Conservation (phyloP, 1,284 basidiomycete species). For the Irpex sp. region DNA sequence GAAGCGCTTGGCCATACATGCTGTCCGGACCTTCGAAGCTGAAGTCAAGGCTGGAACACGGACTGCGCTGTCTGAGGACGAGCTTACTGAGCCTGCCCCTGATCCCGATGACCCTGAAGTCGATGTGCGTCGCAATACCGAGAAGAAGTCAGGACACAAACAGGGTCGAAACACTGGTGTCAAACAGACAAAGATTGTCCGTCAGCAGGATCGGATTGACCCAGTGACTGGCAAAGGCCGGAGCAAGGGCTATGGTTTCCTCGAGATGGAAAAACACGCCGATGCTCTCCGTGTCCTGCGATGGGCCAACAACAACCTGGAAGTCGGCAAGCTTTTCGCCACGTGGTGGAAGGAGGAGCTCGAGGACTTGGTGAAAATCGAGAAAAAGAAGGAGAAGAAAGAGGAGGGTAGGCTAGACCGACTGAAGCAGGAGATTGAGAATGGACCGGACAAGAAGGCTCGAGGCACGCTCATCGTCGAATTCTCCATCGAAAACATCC, state of each 20-base stretch:
- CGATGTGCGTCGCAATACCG: slow-evolving; percentile 23
- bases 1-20: slow-evolving; percentile 84
- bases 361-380: slow-evolving; percentile 58
- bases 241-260: slow-evolving; percentile 93
- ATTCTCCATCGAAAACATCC: slow-evolving; percentile 92
- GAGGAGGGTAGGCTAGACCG: slow-evolving; percentile 54
- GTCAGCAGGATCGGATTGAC: slow-evolving; percentile 85
- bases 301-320: slow-evolving; percentile 90
- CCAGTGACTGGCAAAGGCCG: slow-evolving; percentile 82
- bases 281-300: slow-evolving; percentile 90
- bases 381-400: slow-evolving; percentile 36
- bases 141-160: slow-evolving; percentile 29
- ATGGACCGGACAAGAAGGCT: slow-evolving; percentile 37
- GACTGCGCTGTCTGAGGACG: slow-evolving; percentile 66
- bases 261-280: slow-evolving; percentile 85
- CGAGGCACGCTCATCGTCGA: slow-evolving; percentile 80
- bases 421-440: slow-evolving; percentile 59
- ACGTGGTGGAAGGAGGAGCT: slow-evolving; percentile 86
- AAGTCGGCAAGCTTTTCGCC: slow-evolving; percentile 61
- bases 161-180: slow-evolving; percentile 54
- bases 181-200: slow-evolving; percentile 90
- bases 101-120: slow-evolving; percentile 26
- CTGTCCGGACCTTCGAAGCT: slow-evolving; percentile 73
- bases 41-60: slow-evolving; percentile 74
- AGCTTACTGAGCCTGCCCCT: slow-evolving; percentile 46